These are phyloP conservation scores for Plasmopara halstedii DNA, from an alignment of 352 stramenopile species.

Conservation along the genomic window DNA sequence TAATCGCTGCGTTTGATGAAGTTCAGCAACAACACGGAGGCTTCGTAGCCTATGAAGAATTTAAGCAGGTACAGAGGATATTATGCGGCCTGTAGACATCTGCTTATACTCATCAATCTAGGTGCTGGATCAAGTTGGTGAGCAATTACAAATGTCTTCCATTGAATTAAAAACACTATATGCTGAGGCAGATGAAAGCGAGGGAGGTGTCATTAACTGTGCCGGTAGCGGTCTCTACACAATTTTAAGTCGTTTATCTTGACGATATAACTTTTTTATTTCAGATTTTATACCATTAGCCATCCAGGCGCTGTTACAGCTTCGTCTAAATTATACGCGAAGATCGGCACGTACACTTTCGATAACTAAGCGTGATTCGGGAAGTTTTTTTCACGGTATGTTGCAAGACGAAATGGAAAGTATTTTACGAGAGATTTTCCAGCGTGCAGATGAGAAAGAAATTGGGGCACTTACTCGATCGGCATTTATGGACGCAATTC, in stretches of 20 bases:
- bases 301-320: constrained; percentile 35
- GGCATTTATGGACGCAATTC: constrained; percentile 62
- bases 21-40: constrained; percentile 30
- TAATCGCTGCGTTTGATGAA: constrained; percentile 39
- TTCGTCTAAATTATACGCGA: constrained; percentile 38
- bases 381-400: constrained; percentile 68
- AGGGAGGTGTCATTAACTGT: constrained; percentile 41
- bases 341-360: constrained; percentile 34
- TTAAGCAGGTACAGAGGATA: constrained; percentile 28
- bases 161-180: constrained; percentile 49
- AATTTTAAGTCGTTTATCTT: too few relatives aligned
- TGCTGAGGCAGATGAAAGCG: constrained; percentile 59
- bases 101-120: background rate
- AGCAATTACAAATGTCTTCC: constrained; percentile 50
- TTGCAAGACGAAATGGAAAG: constrained; percentile 79
- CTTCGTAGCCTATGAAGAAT: constrained; percentile 31
- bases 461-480: constrained; percentile 31
- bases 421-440: constrained; percentile 69
- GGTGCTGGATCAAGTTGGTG: constrained; percentile 2
- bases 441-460: constrained; percentile 53
- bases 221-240: constrained; percentile 14
- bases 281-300: constrained; percentile 46
- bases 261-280: background rate
- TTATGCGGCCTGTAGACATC: background rate
- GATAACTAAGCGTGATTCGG: constrained; percentile 34